Percentiles rank a stretch among this genome's conserved stretches.
Evolutionary conservation across 2,329 filamentous ascomycete genomes (phyloP).

Genomic region (Verticillium alfalfae): DNA sequence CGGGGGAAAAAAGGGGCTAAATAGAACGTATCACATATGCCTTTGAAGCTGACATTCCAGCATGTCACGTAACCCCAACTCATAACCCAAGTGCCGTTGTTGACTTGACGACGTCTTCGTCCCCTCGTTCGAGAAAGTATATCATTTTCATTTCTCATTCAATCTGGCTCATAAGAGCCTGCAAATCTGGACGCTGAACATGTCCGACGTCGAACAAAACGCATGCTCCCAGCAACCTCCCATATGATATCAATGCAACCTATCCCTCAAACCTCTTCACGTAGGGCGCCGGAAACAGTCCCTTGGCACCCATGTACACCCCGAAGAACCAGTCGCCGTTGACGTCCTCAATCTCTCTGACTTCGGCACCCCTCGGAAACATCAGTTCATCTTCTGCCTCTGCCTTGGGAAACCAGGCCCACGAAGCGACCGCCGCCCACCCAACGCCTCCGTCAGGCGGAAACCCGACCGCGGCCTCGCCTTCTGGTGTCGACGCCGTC

Average conservation of each 20-base stretch:
- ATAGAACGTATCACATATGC: too few relatives aligned
- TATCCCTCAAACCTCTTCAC: slow-evolving; percentile 39
- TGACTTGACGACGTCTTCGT: too few relatives aligned
- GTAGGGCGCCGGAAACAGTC: slow-evolving; percentile 77
- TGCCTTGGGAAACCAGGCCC: slow-evolving; percentile 69
- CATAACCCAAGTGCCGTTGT: too few relatives aligned
- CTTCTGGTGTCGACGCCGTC: slow-evolving; percentile 31
- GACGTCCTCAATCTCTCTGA: slow-evolving; percentile 77
- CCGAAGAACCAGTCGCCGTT: slow-evolving; percentile 91
- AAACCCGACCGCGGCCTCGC: slow-evolving; percentile 34
- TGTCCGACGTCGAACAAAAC: background rate
- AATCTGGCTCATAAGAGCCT: background rate
- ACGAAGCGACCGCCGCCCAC: slow-evolving; percentile 57
- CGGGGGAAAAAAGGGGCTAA: too few relatives aligned
- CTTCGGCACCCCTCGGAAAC: slow-evolving; percentile 79
- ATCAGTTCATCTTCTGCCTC: slow-evolving; percentile 67
- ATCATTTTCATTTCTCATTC: background rate
- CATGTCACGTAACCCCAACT: too few relatives aligned
- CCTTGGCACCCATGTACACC: slow-evolving; percentile 73
- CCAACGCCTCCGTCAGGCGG: slow-evolving; percentile 75
- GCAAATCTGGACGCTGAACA: background rate
- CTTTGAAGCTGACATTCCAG: too few relatives aligned
- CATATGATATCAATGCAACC: background rate
- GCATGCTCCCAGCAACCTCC: background rate
- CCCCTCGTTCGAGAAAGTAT: too few relatives aligned